Conservation (phyloP, 2,329 filamentous ascomycete species). For the Mycosphaerelloides madeirae region DNA sequence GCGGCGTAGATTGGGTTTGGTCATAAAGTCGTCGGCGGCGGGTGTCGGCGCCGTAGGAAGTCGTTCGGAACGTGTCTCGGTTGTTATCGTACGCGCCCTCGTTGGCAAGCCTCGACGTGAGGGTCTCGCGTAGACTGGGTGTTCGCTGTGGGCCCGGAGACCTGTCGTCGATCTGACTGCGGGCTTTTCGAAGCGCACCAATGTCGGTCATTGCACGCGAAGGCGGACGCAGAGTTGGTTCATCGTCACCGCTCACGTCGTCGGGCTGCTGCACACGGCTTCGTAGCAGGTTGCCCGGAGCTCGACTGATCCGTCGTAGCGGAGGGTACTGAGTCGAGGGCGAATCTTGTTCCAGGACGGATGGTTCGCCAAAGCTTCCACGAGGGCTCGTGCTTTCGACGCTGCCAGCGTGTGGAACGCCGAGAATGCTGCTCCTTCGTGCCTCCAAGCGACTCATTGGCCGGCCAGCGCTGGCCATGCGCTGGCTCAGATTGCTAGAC, state of each 20-base stretch:
- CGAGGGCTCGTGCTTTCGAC: constrained; percentile 26
- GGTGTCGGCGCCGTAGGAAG: constrained; percentile 2
- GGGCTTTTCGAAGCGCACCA: constrained; percentile 29
- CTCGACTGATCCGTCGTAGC: constrained; percentile 30
- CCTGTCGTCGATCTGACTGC: constrained; percentile 12
- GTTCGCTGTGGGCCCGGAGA: constrained; percentile 11
- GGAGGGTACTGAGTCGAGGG: constrained; percentile 25
- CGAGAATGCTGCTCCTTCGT: constrained; percentile 36
- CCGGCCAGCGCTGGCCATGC: constrained; percentile 25
- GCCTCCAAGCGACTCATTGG: constrained; percentile 42
- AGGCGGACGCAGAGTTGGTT: constrained; percentile 40
- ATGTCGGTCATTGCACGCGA: constrained; percentile 48
- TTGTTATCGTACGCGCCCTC: constrained; percentile 12
- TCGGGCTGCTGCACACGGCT: constrained; percentile 28
- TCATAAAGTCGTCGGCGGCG: constrained; percentile 7
- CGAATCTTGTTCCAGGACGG: constrained; percentile 25
- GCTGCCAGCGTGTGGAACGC: constrained; percentile 16
- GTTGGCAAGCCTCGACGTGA: constrained; percentile 11
- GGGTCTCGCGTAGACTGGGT: constrained; percentile 11
- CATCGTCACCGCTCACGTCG: constrained; percentile 34
- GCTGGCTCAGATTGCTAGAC: neutral
- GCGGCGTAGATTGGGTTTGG: constrained; percentile 5
- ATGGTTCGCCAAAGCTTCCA: constrained; percentile 26
- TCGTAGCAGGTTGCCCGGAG: constrained; percentile 36
- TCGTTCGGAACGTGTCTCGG: constrained; percentile 4